Conservation (phyloP, 345 rosid species). For the Reutealis trisperma region DNA sequence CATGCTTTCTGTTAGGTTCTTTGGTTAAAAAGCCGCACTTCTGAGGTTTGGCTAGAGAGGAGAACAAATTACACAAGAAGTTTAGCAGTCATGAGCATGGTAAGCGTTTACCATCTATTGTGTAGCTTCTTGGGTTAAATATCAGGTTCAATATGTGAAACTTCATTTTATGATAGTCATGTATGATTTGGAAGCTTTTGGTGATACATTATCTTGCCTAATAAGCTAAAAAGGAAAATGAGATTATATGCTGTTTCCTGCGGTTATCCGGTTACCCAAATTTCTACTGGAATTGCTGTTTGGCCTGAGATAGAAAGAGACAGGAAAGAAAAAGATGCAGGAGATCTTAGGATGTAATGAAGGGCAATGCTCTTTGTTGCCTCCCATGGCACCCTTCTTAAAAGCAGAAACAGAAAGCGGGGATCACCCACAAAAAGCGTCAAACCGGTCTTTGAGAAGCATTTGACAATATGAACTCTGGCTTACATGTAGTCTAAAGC, state of each 20-base stretch:
- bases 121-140: not conserved
- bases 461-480: not conserved
- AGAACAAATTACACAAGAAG: slow-evolving; percentile 98
- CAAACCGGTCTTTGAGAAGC: not conserved
- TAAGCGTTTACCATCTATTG: slow-evolving; percentile 39
- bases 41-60: slow-evolving; percentile 98
- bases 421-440: too few relatives aligned
- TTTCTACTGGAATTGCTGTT: not conserved
- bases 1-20: slow-evolving; percentile 64
- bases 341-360: too few relatives aligned
- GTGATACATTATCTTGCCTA: not conserved
- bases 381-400: too few relatives aligned
- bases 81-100: slow-evolving; percentile 99
- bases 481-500: not conserved
- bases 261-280: not conserved
- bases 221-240: too few relatives aligned
- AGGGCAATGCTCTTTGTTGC: too few relatives aligned
- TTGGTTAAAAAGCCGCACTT: slow-evolving; percentile 97
- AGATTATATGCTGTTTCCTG: not conserved
- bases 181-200: not conserved
- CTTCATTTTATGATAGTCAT: not conserved
- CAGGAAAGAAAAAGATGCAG: too few relatives aligned
- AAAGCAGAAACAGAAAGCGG: too few relatives aligned
- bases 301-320: too few relatives aligned
- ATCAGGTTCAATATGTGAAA: not conserved